Base-by-base conservation (phyloP, 148 eudicot genomes). In the Rhododendron ferrugineum region DNA sequence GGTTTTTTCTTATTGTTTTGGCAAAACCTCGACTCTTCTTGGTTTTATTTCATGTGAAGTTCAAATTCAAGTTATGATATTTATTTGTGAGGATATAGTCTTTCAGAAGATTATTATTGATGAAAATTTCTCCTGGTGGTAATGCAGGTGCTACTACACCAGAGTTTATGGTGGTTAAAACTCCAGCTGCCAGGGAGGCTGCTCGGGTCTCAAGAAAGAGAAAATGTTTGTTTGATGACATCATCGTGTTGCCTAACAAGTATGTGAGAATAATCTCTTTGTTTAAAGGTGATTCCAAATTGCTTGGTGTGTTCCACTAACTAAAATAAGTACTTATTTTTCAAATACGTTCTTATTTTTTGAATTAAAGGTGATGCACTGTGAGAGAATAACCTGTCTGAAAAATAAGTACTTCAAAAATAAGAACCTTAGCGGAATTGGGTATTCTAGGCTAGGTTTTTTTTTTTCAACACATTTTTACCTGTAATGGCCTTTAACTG, bases 141-240 rank as follows among this genome's bases (percentile, higher is more conserved):
- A 83, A 81, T 88, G 87, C 90, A 94, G 98, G 86, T 85, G 89
- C 77, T 54, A 60, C 47, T 37, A 80, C 88, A 15, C 90, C 90
- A n/a, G 91, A 90, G 83, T 75, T 89, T 80, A 85, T 89, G 82
- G 89, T 82, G 70, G 88, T 92, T 34, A 93, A 84, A 56, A 94
- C 99, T 81, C 98, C 99, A 73, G 95, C 94, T 87, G 79, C 88
- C 84, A 91, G 83, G 80, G 98, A 95, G 87, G 58, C 78, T 42
- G 40, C 86, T 70, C 90, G 86, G 82, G 83, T 90, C 83, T 72
- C 85, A 26, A 80, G 87, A 88, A 97, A 97, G 88, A 85, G 95
- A 76, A 95, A 92, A 85, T 88, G 92, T 81, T 47, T 88, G 32
- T 40, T 86, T 32, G 98, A 97, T 87, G 89, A 84, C 62, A 13